Conservation (phyloP, 495 filamentous ascomycete species). For the Neurospora sp. region DNA sequence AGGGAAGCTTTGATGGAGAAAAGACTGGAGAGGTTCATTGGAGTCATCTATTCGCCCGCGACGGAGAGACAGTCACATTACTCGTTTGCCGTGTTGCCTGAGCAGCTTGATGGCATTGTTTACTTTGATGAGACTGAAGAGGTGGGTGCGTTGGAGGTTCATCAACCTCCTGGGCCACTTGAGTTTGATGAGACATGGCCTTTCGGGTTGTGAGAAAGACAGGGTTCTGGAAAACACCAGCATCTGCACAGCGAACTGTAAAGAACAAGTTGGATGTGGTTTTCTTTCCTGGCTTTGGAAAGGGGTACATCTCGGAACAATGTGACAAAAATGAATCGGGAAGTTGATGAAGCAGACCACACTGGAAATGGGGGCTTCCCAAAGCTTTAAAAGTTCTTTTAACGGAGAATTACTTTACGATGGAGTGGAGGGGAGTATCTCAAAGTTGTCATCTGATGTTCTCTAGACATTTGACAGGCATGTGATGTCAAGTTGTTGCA, state of each 20-base stretch:
- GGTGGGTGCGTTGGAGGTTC: conserved; percentile 40
- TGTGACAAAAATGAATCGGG: too few species aligned
- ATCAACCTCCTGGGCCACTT: conserved; percentile 38
- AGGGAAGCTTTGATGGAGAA: conserved; percentile 29
- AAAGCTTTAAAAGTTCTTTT: too few species aligned
- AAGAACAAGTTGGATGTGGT: too few species aligned
- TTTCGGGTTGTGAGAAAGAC: conserved; percentile 36
- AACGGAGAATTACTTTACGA: too few species aligned
- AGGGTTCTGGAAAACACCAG: neutral
- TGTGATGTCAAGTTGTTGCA: neutral
- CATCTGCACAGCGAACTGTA: neutral
- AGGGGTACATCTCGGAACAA: too few species aligned
- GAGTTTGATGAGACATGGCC: conserved; percentile 47
- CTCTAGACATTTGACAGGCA: neutral
- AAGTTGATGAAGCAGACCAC: too few species aligned
- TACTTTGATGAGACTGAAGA: conserved; percentile 48
- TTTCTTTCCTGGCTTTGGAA: too few species aligned
- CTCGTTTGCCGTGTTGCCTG: conserved; percentile 39
- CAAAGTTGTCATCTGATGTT: neutral
- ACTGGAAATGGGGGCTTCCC: too few species aligned
- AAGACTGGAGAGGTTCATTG: conserved; percentile 46
- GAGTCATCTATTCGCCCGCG: conserved; percentile 49
- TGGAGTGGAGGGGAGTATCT: neutral
- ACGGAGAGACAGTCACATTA: conserved; percentile 48
- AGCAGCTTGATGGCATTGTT: conserved; percentile 47